These are phyloP conservation scores for Fusarium chaquense DNA, from an alignment of 2,329 filamentous ascomycete species.

Conservation along the genomic window DNA sequence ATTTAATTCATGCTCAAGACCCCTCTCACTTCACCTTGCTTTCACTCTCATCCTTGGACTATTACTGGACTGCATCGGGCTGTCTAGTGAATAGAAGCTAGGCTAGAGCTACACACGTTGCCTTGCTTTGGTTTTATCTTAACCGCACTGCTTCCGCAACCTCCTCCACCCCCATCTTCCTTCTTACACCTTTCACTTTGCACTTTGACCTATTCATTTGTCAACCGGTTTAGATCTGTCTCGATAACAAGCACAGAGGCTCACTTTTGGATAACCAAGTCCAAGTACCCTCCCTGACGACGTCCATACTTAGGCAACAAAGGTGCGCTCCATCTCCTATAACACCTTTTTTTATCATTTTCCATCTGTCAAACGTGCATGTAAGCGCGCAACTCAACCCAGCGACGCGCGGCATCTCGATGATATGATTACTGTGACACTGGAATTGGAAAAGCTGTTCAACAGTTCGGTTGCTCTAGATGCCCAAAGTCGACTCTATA, in stretches of 20 bases:
- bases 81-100: slow-evolving; percentile 37
- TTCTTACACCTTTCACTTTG: slow-evolving; percentile 32
- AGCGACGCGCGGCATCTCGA: slow-evolving; percentile 34
- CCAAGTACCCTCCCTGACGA: slow-evolving; percentile 1
- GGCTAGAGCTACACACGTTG: slow-evolving; percentile 25
- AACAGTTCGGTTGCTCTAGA: background rate
- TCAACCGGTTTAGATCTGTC: slow-evolving; percentile 22
- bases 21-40: slow-evolving; percentile 29
- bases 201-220: slow-evolving; percentile 24
- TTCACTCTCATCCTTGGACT: slow-evolving; percentile 28
- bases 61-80: slow-evolving; percentile 6
- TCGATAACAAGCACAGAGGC: slow-evolving; percentile 41
- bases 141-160: slow-evolving; percentile 27
- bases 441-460: background rate
- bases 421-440: background rate
- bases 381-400: slow-evolving; percentile 28
- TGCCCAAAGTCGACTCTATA: background rate
- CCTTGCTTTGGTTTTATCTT: slow-evolving; percentile 27
- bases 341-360: slow-evolving; percentile 3
- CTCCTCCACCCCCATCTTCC: slow-evolving; percentile 32
- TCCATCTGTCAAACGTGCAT: slow-evolving; percentile 9
- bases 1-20: slow-evolving; percentile 37
- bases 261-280: slow-evolving; percentile 24
- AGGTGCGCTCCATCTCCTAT: slow-evolving; percentile 32
- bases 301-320: slow-evolving; percentile 15